Conservation (phyloP, 176 grass and related monocot genomes). For the Paspalum notatum region DNA sequence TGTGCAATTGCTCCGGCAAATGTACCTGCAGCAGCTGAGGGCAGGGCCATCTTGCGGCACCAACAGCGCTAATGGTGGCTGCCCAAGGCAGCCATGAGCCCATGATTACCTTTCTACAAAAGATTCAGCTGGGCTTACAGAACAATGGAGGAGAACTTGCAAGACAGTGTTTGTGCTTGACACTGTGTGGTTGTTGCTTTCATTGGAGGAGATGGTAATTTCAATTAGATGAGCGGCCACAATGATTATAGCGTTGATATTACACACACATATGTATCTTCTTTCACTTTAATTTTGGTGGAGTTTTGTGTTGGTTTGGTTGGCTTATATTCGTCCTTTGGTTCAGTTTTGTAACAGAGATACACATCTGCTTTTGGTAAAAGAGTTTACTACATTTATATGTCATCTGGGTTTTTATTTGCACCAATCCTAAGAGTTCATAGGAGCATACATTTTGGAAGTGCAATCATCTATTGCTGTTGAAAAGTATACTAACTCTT, state of each 20-base stretch:
- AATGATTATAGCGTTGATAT: neutral
- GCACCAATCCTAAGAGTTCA: no score
- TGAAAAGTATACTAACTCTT: no score
- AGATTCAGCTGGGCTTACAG: neutral
- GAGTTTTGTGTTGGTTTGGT: no score
- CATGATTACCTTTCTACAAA: slow-evolving; percentile 13
- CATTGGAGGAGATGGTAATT: neutral
- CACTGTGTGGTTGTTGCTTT: neutral
- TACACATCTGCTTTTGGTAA: no score
- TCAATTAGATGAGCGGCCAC: neutral
- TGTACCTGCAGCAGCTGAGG: slow-evolving; percentile 34
- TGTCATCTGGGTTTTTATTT: no score
- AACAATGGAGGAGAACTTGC: neutral
- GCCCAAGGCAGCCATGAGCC: neutral
- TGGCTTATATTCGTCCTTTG: no score
- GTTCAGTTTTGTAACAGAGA: no score
- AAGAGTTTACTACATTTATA: no score
- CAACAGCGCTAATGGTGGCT: slow-evolving; percentile 39
- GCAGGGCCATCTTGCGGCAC: slow-evolving; percentile 47
- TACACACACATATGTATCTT: no score
- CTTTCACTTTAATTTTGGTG: no score
- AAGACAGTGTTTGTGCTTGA: neutral
- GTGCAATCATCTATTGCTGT: no score
- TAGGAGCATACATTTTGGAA: no score
- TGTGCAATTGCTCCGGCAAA: slow-evolving; percentile 15